Evolutionary conservation across 768 basidiomycete species (phyloP).

Genomic region (Boletus sp.): DNA sequence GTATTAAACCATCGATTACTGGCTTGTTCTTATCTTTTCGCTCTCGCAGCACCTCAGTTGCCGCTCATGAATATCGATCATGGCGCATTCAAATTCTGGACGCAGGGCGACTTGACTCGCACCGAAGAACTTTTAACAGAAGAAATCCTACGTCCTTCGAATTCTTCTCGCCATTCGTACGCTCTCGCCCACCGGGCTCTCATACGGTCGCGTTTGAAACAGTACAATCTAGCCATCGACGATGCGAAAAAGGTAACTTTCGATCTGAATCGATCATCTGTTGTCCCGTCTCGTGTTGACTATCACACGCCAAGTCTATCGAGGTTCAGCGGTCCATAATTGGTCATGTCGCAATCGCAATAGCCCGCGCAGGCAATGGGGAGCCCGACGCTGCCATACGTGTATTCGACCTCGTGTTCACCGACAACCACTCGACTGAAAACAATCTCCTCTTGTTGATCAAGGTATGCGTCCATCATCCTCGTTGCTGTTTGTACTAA

Average conservation of each 20-base stretch:
- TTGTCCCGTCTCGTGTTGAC: neutral
- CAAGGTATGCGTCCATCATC: neutral
- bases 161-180: neutral
- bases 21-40: neutral
- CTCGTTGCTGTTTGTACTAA: accelerated
- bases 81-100: neutral
- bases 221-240: neutral
- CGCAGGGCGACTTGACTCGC: neutral
- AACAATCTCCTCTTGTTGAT: conserved; percentile 8
- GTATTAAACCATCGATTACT: accelerated
- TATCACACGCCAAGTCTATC: neutral
- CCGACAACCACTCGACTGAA: neutral
- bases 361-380: neutral
- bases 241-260: conserved; percentile 4
- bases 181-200: conserved; percentile 4
- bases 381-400: conserved; percentile 1
- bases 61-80: neutral
- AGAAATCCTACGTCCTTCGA: neutral
- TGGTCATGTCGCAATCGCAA: conserved; percentile 9
- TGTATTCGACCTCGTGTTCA: conserved; percentile 12
- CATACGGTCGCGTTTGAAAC: neutral
- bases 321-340: conserved; percentile 5
- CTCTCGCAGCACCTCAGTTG: neutral
- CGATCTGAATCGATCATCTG: too few relatives aligned
- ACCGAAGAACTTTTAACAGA: neutral